Conservation (phyloP, 1,284 basidiomycete species). For the Puccinia sorghi region DNA sequence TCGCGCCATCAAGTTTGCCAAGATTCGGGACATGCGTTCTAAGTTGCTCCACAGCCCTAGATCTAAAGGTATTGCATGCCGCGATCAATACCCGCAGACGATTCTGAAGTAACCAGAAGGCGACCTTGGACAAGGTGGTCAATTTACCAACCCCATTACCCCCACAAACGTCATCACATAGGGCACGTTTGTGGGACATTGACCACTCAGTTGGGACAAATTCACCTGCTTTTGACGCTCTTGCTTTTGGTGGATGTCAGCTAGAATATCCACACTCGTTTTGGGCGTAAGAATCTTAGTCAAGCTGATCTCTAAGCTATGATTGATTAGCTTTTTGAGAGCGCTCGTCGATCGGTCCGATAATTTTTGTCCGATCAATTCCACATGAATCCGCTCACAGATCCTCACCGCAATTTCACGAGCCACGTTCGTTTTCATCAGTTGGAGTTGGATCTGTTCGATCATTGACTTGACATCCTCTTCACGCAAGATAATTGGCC, state of each 20-base stretch:
- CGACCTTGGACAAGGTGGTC: conserved; percentile 96
- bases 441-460: conserved; percentile 90
- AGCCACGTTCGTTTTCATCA: conserved; percentile 99
- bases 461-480: conserved; percentile 84
- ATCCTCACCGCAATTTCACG: conserved; percentile 91
- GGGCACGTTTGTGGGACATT: conserved; percentile 60
- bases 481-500: conserved; percentile 67
- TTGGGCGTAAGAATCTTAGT: conserved; percentile 94
- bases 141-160: conserved; percentile 99
- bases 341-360: conserved; percentile 66
- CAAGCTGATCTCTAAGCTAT: conserved; percentile 79
- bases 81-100: conserved; percentile 89
- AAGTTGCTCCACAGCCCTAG: conserved; percentile 96
- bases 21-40: conserved; percentile 94
- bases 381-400: conserved; percentile 86
- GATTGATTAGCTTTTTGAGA: conserved; percentile 81
- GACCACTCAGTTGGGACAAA: conserved; percentile 10
- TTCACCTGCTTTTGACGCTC: conserved; percentile 61
- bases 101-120: conserved; percentile 98
- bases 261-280: conserved; percentile 89
- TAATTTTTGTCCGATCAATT: conserved; percentile 84
- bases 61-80: conserved; percentile 97
- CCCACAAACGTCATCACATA: conserved; percentile 97
- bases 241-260: conserved; percentile 65
- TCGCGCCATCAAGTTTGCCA: conserved; percentile 72